These are phyloP conservation scores for Fragaria iinumae DNA, from an alignment of 306 rosid species.

Conservation along the genomic window DNA sequence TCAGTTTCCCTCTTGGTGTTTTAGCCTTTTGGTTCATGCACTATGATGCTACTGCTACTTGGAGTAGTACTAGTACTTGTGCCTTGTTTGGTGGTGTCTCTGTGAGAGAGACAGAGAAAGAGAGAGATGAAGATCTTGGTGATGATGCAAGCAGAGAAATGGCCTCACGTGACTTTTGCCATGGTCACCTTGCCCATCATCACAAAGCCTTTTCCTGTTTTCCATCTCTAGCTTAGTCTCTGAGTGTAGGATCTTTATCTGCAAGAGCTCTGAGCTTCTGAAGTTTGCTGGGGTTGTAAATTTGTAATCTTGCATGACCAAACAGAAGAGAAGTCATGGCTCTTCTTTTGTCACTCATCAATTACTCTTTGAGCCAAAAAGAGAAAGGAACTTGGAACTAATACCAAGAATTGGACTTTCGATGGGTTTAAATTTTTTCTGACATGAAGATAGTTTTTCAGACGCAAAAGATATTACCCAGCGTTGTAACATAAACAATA, in stretches of 20 bases:
- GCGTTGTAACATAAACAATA: not conserved
- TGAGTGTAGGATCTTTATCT: not conserved
- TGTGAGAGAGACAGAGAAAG: not conserved
- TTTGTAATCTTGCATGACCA: conserved; percentile 10
- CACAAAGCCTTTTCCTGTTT: not conserved
- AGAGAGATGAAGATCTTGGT: not conserved
- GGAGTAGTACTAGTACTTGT: not conserved
- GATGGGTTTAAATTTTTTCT: not conserved
- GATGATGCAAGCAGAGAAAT: not conserved
- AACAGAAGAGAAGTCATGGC: not conserved
- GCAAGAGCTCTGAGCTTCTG: conserved; percentile 11
- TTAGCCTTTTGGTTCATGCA: not conserved
- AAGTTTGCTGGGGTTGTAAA: conserved; percentile 1
- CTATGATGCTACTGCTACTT: not conserved
- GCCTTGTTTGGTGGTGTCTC: not conserved
- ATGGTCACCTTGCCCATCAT: not conserved
- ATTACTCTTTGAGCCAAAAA: not conserved
- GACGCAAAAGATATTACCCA: not conserved
- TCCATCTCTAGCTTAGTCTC: not conserved
- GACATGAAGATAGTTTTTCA: not conserved
- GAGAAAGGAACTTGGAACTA: not conserved
- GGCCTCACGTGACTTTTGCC: conserved; percentile 6
- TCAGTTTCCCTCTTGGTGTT: conserved; percentile 10
- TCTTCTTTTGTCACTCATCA: not conserved
- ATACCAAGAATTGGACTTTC: not conserved